These are phyloP conservation scores for Xylaria sp. DNA, from an alignment of 2,329 filamentous ascomycete genomes.

Conservation along the genomic window DNA sequence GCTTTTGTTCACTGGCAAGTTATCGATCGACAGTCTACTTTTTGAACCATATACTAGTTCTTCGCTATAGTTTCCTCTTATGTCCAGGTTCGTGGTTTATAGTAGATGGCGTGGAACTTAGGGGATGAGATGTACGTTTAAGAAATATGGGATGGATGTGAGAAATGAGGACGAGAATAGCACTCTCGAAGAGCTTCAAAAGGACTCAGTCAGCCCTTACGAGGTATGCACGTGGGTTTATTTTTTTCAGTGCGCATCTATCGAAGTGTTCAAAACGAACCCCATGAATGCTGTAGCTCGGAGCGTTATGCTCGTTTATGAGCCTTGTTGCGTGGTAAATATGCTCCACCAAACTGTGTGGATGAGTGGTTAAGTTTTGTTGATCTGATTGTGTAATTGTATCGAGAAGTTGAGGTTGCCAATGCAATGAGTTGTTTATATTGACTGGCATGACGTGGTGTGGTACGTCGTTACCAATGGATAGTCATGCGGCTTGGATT, in stretches of 20 bases:
- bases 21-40: conserved; percentile 14
- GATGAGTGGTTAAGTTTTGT: neutral
- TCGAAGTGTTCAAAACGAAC: neutral
- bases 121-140: neutral
- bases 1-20: conserved; percentile 15
- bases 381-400: neutral
- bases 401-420: neutral
- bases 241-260: neutral
- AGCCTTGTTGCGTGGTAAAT: neutral
- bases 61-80: conserved; percentile 20
- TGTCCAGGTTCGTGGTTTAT: neutral
- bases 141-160: conserved; percentile 5
- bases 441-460: too few relatives aligned
- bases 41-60: conserved; percentile 17
- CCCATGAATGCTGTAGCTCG: neutral
- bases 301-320: neutral
- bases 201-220: neutral
- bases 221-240: neutral
- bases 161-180: conserved; percentile 11
- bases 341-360: neutral
- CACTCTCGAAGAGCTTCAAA: neutral
- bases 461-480: too few relatives aligned
- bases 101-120: neutral
- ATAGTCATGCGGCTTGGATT: too few relatives aligned
- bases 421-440: too few relatives aligned